Base-by-base conservation (phyloP, 2,329 filamentous ascomycete species). In the Rutstroemia sp. region DNA sequence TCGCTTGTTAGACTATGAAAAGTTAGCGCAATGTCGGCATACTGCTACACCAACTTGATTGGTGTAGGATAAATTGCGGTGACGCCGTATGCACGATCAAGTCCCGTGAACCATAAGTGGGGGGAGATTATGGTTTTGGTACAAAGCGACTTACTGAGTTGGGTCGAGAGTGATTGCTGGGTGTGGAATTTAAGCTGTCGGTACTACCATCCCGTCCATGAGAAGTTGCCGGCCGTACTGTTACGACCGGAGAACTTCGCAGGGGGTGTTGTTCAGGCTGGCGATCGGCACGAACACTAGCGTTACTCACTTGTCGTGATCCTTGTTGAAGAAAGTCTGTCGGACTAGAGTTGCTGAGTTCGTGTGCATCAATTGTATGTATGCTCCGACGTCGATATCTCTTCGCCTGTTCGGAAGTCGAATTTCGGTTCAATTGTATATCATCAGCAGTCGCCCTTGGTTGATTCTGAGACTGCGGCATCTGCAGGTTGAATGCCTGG, bases 321-420 rank as follows among this genome's bases (percentile, higher is more conserved):
- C 64, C 67, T 53, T 67, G 63, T 27, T 64, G 60, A 45, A 60
- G 49, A 5, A 65, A 57, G 54, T 57, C 63, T 58, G 47, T 50
- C 44, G 37, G 49, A 25, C 41, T 56, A 53, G 44, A 42, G 27
- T 58, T 51, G 25, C 51, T 41, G 55, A 60, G 62, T 16, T 67
- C 60, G 39, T 49, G 58, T 52, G 59, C 72, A 62, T 80, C 77
- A 58, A 86, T 73, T 56, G 83, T 86, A 62, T 89, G 89, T 74
- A 95, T 81, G 72, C 91, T 96, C 63, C 91, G 84, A 68, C 91
- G 83, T 64, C 91, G 81, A 72, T 91, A 87, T 67, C 89, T 81
- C 72, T 87, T 90, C 9, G 84, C 81, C 38, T 87, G 79, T 27
- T 92, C 89, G 17, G 81, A 72, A n/a, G 73, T 69, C 25, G 76